Conservation (phyloP, 768 basidiomycete genomes). For the Rhizopogon rudus region DNA sequence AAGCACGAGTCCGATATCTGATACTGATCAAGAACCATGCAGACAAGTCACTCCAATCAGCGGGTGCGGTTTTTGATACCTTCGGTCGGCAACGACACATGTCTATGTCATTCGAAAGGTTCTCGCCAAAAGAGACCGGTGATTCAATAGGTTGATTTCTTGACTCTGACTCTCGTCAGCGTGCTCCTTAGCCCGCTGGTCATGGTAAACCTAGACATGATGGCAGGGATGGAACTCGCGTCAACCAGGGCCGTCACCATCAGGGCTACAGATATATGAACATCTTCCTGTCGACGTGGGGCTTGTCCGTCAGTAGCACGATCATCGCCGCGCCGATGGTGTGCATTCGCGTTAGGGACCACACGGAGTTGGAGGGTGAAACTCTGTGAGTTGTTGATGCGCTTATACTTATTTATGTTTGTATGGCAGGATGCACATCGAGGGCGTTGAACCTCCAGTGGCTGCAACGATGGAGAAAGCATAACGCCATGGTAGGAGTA, state of each 20-base stretch:
- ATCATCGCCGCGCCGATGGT: conserved; percentile 72
- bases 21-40: conserved; percentile 1
- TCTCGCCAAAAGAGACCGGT: not conserved
- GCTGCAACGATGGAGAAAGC: no score
- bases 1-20: not conserved
- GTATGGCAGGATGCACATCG: not conserved
- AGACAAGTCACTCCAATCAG: conserved; percentile 76
- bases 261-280: conserved; percentile 59
- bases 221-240: conserved; percentile 68
- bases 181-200: conserved; percentile 50
- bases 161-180: conserved; percentile 67
- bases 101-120: conserved; percentile 34
- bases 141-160: conserved; percentile 62
- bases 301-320: no score
- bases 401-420: not conserved
- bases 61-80: conserved; percentile 41
- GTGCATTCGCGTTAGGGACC: conserved; percentile 59
- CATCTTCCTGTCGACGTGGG: conserved; percentile 65
- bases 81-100: conserved; percentile 69
- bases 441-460: not conserved
- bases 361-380: conserved; percentile 48
- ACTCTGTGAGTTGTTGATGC: conserved; percentile 34
- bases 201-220: conserved; percentile 67
- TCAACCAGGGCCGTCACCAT: conserved; percentile 49
- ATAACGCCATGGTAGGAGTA: no score